phyloP scores from a whole-genome alignment of 2,329 filamentous ascomycete genomes.

The Sporothrix schenckii region DNA sequence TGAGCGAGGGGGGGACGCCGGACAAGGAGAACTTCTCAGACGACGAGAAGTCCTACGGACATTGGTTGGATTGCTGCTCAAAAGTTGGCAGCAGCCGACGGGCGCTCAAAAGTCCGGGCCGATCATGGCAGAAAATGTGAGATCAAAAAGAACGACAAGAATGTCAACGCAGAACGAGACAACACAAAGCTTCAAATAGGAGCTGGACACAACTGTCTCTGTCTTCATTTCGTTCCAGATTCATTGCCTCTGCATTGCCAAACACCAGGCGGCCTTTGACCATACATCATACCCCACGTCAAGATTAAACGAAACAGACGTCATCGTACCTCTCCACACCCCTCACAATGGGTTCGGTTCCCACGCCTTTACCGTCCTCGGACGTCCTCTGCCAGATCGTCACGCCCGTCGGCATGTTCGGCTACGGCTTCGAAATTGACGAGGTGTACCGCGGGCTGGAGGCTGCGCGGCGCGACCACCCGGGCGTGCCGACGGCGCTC shows the following conservation, averaged over 20 bases:
- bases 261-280: background rate
- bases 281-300: background rate
- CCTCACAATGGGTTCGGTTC: constrained; percentile 2
- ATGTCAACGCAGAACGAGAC: background rate
- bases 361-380: background rate
- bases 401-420: constrained; percentile 39
- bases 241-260: background rate
- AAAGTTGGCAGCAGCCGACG: background rate
- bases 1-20: background rate
- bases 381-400: constrained; percentile 35
- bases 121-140: background rate
- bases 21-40: background rate
- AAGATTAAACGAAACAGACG: background rate
- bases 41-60: background rate
- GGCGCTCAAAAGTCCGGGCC: constrained; percentile 15
- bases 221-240: background rate
- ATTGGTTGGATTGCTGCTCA: background rate
- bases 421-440: constrained; percentile 38
- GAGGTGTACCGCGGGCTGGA: constrained; percentile 37
- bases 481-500: constrained; percentile 35
- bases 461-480: constrained; percentile 13
- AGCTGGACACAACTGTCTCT: background rate
- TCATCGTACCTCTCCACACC: background rate
- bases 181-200: background rate
- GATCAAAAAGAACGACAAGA: background rate